Percentiles rank a stretch among this genome's conserved stretches.
phyloP scores from a whole-genome alignment of 768 basidiomycete genomes.

The Hebeloma cylindrosporum region DNA sequence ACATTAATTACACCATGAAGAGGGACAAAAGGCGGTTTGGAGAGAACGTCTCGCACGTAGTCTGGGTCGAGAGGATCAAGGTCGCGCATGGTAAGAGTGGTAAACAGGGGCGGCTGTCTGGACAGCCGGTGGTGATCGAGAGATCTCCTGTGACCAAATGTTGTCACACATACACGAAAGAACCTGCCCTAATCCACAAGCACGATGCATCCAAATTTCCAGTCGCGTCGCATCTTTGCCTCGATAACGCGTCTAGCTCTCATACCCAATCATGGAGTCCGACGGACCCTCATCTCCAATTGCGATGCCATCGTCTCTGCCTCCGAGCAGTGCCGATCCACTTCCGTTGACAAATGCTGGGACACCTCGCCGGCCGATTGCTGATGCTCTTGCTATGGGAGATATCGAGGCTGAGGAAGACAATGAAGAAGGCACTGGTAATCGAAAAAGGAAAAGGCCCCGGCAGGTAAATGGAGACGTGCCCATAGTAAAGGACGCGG shows the following conservation, averaged over 20 bases:
- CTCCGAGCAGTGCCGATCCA: slow-evolving; percentile 47
- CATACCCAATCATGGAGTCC: slow-evolving; percentile 46
- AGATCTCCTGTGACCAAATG: slow-evolving; percentile 17
- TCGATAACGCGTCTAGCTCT: slow-evolving; percentile 15
- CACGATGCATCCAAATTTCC: slow-evolving; percentile 30
- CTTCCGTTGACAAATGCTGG: slow-evolving; percentile 32
- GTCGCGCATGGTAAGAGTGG: slow-evolving; percentile 38
- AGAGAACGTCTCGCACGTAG: slow-evolving; percentile 64
- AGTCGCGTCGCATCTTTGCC: slow-evolving; percentile 30
- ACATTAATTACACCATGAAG: slow-evolving; percentile 77
- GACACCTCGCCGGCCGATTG: slow-evolving; percentile 41
- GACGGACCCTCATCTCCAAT: slow-evolving; percentile 56
- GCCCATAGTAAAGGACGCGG: slow-evolving; percentile 88
- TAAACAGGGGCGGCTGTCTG: not conserved
- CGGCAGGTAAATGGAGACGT: slow-evolving; percentile 64
- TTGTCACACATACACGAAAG: slow-evolving; percentile 37
- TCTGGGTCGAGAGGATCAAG: slow-evolving; percentile 66
- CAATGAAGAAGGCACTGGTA: slow-evolving; percentile 34
- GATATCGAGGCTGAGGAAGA: slow-evolving; percentile 54
- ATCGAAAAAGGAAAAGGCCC: slow-evolving; percentile 45
- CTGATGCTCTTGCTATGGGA: slow-evolving; percentile 55
- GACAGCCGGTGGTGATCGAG: slow-evolving; percentile 8
- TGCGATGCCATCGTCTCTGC: slow-evolving; percentile 50
- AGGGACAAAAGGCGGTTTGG: slow-evolving; percentile 66
- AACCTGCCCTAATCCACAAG: slow-evolving; percentile 36